These are phyloP conservation scores for Rossbeevera mucosa DNA, from an alignment of 768 basidiomycete species.

Conservation along the genomic window DNA sequence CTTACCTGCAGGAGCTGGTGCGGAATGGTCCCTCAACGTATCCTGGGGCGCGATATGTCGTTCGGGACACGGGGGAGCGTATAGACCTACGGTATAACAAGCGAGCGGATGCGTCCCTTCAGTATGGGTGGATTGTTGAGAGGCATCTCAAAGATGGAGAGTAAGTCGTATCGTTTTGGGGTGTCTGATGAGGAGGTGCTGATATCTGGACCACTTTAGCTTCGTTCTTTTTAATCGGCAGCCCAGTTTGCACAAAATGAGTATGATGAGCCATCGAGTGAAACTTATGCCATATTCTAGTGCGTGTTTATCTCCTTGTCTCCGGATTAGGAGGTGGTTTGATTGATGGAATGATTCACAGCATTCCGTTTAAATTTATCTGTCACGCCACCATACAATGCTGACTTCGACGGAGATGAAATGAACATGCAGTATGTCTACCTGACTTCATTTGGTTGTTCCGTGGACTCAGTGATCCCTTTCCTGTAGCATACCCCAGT, in stretches of 20 bases:
- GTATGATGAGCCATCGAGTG: constrained; percentile 99
- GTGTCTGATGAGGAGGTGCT: not conserved
- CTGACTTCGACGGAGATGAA: constrained; percentile 99
- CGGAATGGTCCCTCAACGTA: constrained; percentile 92
- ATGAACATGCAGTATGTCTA: constrained; percentile 99
- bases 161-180: constrained; percentile 47
- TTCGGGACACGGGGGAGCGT: constrained; percentile 94
- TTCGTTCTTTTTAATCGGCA: constrained; percentile 88
- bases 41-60: constrained; percentile 94
- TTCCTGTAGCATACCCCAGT: constrained; percentile 82
- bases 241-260: constrained; percentile 98
- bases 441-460: not conserved
- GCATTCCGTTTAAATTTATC: constrained; percentile 98
- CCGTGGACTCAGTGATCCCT: constrained; percentile 7
- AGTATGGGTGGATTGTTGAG: constrained; percentile 99
- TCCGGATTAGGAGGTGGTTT: not conserved
- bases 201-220: constrained; percentile 3
- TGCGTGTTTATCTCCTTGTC: constrained; percentile 38
- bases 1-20: constrained; percentile 89
- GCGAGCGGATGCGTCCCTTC: constrained; percentile 88
- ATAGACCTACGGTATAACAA: constrained; percentile 97
- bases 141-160: constrained; percentile 97
- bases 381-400: constrained; percentile 97
- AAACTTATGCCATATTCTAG: constrained; percentile 98
- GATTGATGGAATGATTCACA: constrained; percentile 31